A percentile compares a stretch with the other conserved stretches of the same genome.
Conservation (phyloP, 148 eudicot species). For the Chenopodium quinoa region DNA sequence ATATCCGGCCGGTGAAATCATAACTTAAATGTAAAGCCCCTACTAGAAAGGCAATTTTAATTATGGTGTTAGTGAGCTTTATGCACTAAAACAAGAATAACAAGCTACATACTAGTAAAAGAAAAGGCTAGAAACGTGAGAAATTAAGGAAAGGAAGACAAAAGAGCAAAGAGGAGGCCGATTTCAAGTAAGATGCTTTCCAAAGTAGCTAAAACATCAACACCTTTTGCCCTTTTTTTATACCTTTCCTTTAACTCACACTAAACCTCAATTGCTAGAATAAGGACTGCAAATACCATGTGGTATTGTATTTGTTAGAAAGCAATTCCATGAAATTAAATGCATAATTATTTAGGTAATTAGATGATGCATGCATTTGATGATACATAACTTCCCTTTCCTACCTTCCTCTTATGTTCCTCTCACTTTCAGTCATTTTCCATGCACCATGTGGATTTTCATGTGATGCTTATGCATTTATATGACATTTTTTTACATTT, state of each 20-base stretch:
- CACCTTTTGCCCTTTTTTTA: background rate
- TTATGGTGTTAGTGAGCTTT: too few relatives aligned
- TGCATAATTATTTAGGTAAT: background rate
- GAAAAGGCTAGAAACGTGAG: background rate
- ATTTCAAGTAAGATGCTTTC: background rate
- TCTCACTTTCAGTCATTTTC: background rate
- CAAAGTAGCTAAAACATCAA: background rate
- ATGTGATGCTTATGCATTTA: conserved; percentile 10
- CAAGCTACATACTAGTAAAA: background rate
- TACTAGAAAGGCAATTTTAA: too few relatives aligned
- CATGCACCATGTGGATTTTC: conserved; percentile 8
- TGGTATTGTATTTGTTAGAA: background rate
- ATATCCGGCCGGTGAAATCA: too few relatives aligned
- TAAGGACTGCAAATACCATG: background rate
- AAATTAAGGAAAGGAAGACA: background rate
- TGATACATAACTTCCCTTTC: background rate
- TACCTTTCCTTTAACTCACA: background rate
- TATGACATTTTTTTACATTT: conserved; percentile 1
- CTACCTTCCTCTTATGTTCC: background rate
- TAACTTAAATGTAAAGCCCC: too few relatives aligned
- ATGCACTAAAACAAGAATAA: too few relatives aligned
- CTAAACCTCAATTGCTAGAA: background rate
- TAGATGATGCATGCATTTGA: background rate
- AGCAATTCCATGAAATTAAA: background rate
- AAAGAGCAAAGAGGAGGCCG: background rate